phyloP scores from a whole-genome alignment of 306 rosid genomes.

The Carpinus fangiana region DNA sequence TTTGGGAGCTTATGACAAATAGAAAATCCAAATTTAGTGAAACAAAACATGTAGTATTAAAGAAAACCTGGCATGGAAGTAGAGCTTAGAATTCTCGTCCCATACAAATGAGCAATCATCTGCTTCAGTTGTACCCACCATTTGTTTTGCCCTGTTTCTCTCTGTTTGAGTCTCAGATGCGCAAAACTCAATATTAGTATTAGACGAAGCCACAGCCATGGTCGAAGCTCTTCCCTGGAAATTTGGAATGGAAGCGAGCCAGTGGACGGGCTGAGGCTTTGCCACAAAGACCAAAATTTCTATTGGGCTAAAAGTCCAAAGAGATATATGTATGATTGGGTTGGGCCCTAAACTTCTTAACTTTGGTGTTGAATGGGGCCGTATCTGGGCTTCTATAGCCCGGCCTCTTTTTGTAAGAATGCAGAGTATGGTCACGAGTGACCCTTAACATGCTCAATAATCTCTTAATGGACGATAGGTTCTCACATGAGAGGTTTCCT shows the following conservation, averaged over 20 bases:
- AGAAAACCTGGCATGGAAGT: slow-evolving; percentile 75
- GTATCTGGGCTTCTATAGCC: not conserved
- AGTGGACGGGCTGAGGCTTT: not conserved
- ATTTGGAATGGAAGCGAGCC: not conserved
- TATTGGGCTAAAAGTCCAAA: not conserved
- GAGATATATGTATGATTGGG: not conserved
- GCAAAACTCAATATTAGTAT: not conserved
- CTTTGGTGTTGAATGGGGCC: not conserved
- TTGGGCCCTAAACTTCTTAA: not conserved
- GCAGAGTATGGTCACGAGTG: too few relatives aligned
- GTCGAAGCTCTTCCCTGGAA: not conserved
- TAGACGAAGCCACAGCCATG: not conserved
- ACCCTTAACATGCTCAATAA: too few relatives aligned
- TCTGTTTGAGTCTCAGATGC: not conserved
- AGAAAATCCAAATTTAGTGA: not conserved
- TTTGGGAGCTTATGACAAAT: not conserved
- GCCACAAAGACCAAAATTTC: not conserved
- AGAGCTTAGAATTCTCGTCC: slow-evolving; percentile 74
- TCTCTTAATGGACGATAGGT: too few relatives aligned
- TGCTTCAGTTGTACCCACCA: slow-evolving; percentile 17
- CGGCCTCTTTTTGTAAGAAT: too few relatives aligned
- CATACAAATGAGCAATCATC: slow-evolving; percentile 59
- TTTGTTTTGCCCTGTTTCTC: not conserved
- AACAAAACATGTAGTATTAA: not conserved
- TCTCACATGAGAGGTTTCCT: too few relatives aligned